Conservation (phyloP, 2,329 filamentous ascomycete species). For the Cercospora berteroae region DNA sequence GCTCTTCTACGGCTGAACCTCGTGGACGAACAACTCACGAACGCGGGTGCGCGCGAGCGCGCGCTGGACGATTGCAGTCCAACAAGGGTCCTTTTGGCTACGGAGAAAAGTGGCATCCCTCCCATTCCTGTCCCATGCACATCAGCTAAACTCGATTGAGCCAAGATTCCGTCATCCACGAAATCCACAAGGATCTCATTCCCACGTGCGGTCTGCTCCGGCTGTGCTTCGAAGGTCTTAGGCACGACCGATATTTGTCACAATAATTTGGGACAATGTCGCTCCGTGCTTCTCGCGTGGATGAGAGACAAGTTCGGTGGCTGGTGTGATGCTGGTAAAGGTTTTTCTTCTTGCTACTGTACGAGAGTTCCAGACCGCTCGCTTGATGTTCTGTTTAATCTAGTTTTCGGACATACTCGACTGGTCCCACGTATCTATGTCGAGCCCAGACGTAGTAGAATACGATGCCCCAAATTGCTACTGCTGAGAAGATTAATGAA, state of each 20-base stretch:
- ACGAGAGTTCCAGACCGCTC: neutral
- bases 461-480: conserved; percentile 18
- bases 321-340: neutral
- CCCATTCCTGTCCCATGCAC: neutral
- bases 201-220: neutral
- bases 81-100: neutral
- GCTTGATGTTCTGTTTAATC: conserved; percentile 6
- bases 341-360: neutral
- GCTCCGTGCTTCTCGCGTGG: neutral
- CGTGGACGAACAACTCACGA: neutral
- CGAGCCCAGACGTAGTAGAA: conserved; percentile 25
- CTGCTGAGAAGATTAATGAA: conserved; percentile 26
- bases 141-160: conserved; percentile 1
- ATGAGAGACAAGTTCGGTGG: neutral
- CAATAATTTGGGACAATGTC: neutral
- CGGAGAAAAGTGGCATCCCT: neutral
- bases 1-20: neutral
- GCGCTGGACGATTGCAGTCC: neutral
- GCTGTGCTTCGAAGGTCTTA: neutral
- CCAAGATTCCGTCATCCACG: neutral
- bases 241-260: neutral
- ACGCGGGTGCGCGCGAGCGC: neutral
- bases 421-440: conserved; percentile 23
- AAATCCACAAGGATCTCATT: neutral
- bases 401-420: conserved; percentile 25